These are phyloP conservation scores for Lactifluus piperatus DNA, from an alignment of 768 basidiomycete genomes.

Conservation along the genomic window DNA sequence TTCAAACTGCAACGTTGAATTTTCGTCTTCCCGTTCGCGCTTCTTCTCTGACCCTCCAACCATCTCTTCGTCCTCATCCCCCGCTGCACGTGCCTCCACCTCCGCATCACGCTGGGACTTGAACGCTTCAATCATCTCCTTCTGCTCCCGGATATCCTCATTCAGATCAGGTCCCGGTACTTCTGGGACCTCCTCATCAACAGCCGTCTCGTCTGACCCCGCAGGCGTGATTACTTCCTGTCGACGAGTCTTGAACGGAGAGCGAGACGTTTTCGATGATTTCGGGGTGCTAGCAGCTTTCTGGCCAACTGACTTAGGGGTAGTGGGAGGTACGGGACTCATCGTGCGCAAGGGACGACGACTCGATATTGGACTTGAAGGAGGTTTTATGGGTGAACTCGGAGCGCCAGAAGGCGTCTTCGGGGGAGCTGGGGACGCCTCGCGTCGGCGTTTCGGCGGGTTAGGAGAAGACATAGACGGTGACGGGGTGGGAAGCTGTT, in stretches of 20 bases:
- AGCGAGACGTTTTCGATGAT: constrained; percentile 30
- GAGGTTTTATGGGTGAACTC: constrained; percentile 15
- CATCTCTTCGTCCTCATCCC: constrained; percentile 21
- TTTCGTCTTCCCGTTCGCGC: constrained; percentile 48
- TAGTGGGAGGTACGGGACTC: constrained; percentile 32
- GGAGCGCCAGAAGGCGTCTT: constrained; percentile 31
- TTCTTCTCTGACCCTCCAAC: constrained; percentile 27
- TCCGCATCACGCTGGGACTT: constrained; percentile 50
- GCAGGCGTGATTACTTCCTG: constrained; percentile 35
- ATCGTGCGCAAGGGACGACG: constrained; percentile 37
- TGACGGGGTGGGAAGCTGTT: constrained; percentile 29
- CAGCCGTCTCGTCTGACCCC: constrained; percentile 54
- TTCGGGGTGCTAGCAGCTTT: constrained; percentile 27
- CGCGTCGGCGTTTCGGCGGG: constrained; percentile 34
- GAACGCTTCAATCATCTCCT: constrained; percentile 62
- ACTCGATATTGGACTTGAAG: constrained; percentile 23
- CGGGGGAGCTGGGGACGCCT: constrained; percentile 57
- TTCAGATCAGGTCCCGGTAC: constrained; percentile 54
- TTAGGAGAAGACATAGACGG: constrained; percentile 29
- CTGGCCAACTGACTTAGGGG: constrained; percentile 30
- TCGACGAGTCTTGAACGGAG: constrained; percentile 30
- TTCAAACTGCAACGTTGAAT: constrained; percentile 44
- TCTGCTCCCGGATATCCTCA: constrained; percentile 69
- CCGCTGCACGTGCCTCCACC: constrained; percentile 20
- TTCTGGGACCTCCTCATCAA: constrained; percentile 46